A percentile compares a stretch with the other conserved stretches of the same genome.
Evolutionary conservation across 2,329 filamentous ascomycete species (phyloP).

Genomic region (Fusarium floridanum): DNA sequence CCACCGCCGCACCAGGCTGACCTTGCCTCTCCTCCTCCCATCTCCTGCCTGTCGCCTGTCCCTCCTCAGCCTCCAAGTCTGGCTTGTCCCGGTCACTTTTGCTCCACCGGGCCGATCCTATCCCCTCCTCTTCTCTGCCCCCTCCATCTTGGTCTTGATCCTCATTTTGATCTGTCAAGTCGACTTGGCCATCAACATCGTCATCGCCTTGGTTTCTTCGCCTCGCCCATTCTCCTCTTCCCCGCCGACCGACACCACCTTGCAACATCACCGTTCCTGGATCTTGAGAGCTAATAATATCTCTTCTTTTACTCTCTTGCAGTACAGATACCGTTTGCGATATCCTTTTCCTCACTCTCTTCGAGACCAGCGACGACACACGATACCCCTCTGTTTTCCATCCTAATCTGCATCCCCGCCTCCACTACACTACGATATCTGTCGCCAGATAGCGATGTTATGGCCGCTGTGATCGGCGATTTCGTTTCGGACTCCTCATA

Average conservation of each 20-base stretch:
- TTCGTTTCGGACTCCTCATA: constrained; percentile 79
- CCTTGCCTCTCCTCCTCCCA: constrained; percentile 32
- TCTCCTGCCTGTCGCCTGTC: constrained; percentile 14
- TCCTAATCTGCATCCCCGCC: constrained; percentile 24
- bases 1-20: constrained; percentile 42
- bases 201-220: constrained; percentile 39
- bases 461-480: constrained; percentile 77
- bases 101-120: constrained; percentile 43
- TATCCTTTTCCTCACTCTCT: constrained; percentile 26
- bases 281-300: constrained; percentile 42
- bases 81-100: constrained; percentile 30
- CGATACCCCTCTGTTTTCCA: constrained; percentile 39
- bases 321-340: constrained; percentile 39
- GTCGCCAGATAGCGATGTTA: constrained; percentile 57
- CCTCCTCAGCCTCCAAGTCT: constrained; percentile 33
- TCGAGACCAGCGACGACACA: constrained; percentile 35
- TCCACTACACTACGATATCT: constrained; percentile 19
- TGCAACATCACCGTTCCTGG: constrained; percentile 25
- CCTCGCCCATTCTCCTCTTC: constrained; percentile 17
- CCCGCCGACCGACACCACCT: constrained; percentile 24
- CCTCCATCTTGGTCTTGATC: constrained; percentile 43
- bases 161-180: constrained; percentile 41
- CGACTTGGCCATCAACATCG: constrained; percentile 40
- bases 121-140: constrained; percentile 38
- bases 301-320: constrained; percentile 33